Evolutionary conservation across 1,139 yeast species (phyloP).

Genomic region (Lodderomyces elongisporus): DNA sequence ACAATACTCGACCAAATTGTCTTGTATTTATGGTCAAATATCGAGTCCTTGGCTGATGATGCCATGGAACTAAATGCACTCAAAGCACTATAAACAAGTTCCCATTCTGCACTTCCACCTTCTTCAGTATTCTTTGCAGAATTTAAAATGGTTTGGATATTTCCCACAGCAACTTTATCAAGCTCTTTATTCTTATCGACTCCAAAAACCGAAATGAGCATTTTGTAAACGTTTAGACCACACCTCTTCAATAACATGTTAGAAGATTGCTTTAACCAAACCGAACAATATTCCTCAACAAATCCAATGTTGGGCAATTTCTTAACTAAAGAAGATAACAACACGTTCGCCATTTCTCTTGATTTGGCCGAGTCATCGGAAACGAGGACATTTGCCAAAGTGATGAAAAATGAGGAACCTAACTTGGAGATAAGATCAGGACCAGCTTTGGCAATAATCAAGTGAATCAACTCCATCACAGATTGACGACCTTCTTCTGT

Average conservation of each 20-base stretch:
- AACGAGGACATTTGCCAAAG: slow-evolving; percentile 69
- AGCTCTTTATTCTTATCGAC: slow-evolving; percentile 31
- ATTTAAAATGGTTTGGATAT: slow-evolving; percentile 35
- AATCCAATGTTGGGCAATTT: slow-evolving; percentile 39
- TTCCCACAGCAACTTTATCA: slow-evolving; percentile 35
- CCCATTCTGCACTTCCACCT: slow-evolving; percentile 56
- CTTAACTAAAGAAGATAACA: slow-evolving; percentile 53
- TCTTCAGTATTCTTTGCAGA: slow-evolving; percentile 27
- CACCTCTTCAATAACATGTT: slow-evolving; percentile 62
- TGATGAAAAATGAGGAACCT: slow-evolving; percentile 75
- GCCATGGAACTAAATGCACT: slow-evolving; percentile 47
- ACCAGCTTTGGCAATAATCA: slow-evolving; percentile 64
- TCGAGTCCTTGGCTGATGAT: slow-evolving; percentile 23
- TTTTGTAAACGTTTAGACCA: slow-evolving; percentile 69
- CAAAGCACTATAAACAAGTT: slow-evolving; percentile 63
- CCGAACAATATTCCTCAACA: slow-evolving; percentile 54
- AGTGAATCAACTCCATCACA: slow-evolving; percentile 79
- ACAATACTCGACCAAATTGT: slow-evolving; percentile 50
- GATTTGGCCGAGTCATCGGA: slow-evolving; percentile 79
- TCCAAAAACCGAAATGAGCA: slow-evolving; percentile 53
- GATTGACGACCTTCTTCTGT: slow-evolving; percentile 86
- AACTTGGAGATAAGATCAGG: slow-evolving; percentile 56
- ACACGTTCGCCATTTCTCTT: slow-evolving; percentile 74
- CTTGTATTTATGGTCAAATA: slow-evolving; percentile 26
- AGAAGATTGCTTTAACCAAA: slow-evolving; percentile 64